phyloP scores from a whole-genome alignment of 2,329 filamentous ascomycete species.

The Corinectria fuckeliana region DNA sequence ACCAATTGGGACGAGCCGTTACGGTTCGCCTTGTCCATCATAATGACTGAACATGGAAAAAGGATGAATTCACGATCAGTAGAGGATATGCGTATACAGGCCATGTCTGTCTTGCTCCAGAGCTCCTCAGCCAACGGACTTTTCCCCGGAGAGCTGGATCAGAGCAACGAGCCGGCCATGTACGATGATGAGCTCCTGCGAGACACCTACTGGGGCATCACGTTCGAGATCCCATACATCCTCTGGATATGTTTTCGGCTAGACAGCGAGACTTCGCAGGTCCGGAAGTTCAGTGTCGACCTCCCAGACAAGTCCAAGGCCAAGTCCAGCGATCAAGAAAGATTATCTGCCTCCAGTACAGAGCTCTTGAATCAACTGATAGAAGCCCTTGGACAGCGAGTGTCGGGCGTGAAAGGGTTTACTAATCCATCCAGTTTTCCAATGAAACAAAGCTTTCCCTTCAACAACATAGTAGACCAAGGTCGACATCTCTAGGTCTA shows the following conservation, averaged over 20 bases:
- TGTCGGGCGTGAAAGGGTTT: background rate
- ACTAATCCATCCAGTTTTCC: background rate
- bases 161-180: background rate
- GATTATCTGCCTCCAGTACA: background rate
- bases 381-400: background rate
- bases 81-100: background rate
- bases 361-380: background rate
- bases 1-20: background rate
- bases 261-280: too few relatives aligned
- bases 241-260: background rate
- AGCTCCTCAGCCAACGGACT: background rate
- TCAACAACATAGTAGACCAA: background rate
- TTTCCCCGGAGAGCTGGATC: background rate
- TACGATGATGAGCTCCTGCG: background rate
- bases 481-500: too few relatives aligned
- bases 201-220: background rate
- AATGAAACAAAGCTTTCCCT: background rate
- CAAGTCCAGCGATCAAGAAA: background rate
- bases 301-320: background rate
- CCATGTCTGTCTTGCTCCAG: background rate
- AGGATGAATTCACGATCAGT: background rate
- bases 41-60: background rate
- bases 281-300: background rate
- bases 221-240: constrained; percentile 1
- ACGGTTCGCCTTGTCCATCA: background rate